Percentiles rank a stretch among this genome's conserved stretches.
Evolutionary conservation across 305 asterid genomes (phyloP).

Genomic region (Striga hermonthica): DNA sequence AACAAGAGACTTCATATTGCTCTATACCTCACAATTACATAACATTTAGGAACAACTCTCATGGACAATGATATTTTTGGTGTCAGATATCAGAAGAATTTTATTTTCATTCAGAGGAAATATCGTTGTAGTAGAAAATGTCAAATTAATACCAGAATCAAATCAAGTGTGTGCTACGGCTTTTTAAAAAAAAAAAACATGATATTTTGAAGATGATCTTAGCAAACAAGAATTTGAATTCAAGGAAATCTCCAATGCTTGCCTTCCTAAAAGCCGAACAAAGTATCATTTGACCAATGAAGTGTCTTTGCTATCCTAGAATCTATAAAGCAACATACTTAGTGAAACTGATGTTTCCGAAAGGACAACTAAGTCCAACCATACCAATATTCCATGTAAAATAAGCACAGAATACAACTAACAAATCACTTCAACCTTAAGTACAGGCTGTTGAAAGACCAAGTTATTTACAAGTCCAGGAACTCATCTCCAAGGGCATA

Average conservation of each 20-base stretch:
- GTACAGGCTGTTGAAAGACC: background rate
- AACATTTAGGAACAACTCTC: too few relatives aligned
- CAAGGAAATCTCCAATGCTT: background rate
- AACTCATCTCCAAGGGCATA: background rate
- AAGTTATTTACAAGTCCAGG: background rate
- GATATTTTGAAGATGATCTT: background rate
- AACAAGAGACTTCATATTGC: too few relatives aligned
- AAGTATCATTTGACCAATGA: too few relatives aligned
- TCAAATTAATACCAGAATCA: background rate
- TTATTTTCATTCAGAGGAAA: background rate
- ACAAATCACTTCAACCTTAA: background rate
- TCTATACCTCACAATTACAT: too few relatives aligned
- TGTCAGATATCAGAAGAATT: background rate
- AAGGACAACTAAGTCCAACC: too few relatives aligned
- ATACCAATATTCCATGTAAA: too few relatives aligned
- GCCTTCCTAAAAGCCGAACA: background rate
- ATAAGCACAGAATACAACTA: background rate
- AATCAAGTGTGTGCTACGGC: background rate
- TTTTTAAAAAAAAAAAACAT: too few relatives aligned
- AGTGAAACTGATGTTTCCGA: too few relatives aligned
- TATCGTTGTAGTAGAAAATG: background rate
- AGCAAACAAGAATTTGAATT: constrained; percentile 12
- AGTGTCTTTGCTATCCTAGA: too few relatives aligned
- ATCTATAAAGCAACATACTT: too few relatives aligned
- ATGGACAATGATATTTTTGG: background rate